These are phyloP conservation scores for Baorangia bicolor DNA, from an alignment of 768 basidiomycete genomes.

Conservation along the genomic window DNA sequence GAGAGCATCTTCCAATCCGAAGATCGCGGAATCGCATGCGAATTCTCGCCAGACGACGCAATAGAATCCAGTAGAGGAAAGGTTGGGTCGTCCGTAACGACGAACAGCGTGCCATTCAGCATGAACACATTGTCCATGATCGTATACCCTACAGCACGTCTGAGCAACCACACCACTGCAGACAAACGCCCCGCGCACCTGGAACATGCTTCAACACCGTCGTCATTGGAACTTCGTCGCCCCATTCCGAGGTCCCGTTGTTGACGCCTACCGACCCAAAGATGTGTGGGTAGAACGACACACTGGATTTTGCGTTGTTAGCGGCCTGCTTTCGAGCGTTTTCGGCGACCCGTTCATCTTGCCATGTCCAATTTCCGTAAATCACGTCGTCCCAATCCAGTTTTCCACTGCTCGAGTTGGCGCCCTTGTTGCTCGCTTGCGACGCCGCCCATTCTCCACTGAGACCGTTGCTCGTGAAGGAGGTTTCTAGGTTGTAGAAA, in stretches of 20 bases:
- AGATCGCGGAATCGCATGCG: slow-evolving; percentile 41
- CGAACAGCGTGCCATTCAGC: slow-evolving; percentile 67
- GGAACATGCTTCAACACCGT: slow-evolving; percentile 61
- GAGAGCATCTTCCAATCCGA: slow-evolving; percentile 64
- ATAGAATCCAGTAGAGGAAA: slow-evolving; percentile 60
- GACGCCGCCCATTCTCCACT: slow-evolving; percentile 21
- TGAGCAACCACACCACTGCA: neutral
- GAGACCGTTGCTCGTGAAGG: slow-evolving; percentile 47
- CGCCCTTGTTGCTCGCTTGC: slow-evolving; percentile 22
- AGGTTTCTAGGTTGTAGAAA: slow-evolving; percentile 71
- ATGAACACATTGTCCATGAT: slow-evolving; percentile 80
- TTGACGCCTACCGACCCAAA: slow-evolving; percentile 39
- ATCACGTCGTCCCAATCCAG: slow-evolving; percentile 58
- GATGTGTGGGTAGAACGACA: slow-evolving; percentile 19
- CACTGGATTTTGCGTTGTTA: slow-evolving; percentile 26
- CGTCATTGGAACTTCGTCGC: slow-evolving; percentile 52
- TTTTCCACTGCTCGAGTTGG: slow-evolving; percentile 31
- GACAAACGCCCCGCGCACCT: slow-evolving; percentile 41
- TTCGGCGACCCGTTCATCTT: slow-evolving; percentile 56
- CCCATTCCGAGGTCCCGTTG: slow-evolving; percentile 59
- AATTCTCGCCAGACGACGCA: slow-evolving; percentile 37
- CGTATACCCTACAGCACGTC: slow-evolving; percentile 61
- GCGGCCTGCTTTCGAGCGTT: slow-evolving; percentile 49
- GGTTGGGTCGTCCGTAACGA: slow-evolving; percentile 66
- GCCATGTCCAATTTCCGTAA: slow-evolving; percentile 70